Conservation (phyloP, 2,329 filamentous ascomycete genomes). For the Neocatenulostroma microsporum region DNA sequence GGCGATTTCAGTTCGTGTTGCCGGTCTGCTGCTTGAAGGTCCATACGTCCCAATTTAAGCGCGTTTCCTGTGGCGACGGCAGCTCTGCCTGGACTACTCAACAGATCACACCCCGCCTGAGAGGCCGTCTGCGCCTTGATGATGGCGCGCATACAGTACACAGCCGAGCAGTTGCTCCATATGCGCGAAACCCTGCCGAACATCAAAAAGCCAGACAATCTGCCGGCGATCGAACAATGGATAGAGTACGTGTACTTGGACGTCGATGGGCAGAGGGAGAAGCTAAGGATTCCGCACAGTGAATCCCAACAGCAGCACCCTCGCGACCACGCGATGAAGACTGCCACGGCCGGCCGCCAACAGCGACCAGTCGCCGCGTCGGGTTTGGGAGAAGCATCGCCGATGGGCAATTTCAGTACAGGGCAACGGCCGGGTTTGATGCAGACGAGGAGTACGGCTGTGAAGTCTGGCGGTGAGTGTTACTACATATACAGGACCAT, state of each 20-base stretch:
- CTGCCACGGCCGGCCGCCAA: conserved; percentile 2
- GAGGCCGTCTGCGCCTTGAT: conserved; percentile 11
- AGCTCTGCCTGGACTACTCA: too few relatives aligned
- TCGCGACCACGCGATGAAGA: conserved; percentile 11
- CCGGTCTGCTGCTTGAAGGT: too few relatives aligned
- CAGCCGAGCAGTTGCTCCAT: conserved; percentile 64
- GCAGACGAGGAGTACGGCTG: conserved; percentile 19
- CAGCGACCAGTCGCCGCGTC: conserved; percentile 10
- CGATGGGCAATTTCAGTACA: conserved; percentile 32
- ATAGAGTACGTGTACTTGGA: conserved; percentile 63
- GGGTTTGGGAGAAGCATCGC: conserved; percentile 19
- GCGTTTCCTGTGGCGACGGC: too few relatives aligned
- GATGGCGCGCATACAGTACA: conserved; percentile 53
- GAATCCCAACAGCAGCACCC: conserved; percentile 19
- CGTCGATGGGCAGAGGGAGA: conserved; percentile 27
- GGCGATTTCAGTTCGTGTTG: too few relatives aligned
- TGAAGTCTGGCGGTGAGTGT: conserved; percentile 21
- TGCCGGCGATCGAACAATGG: conserved; percentile 87
- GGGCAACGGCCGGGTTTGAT: conserved; percentile 26
- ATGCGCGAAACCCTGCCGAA: conserved; percentile 77
- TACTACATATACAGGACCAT: too few relatives aligned
- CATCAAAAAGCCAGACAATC: conserved; percentile 66
- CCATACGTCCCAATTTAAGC: too few relatives aligned
- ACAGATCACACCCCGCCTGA: conserved; percentile 9
- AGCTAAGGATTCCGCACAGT: conserved; percentile 33